Evolutionary conservation across 2,329 filamentous ascomycete genomes (phyloP).

Genomic region (Beauveria sp.): DNA sequence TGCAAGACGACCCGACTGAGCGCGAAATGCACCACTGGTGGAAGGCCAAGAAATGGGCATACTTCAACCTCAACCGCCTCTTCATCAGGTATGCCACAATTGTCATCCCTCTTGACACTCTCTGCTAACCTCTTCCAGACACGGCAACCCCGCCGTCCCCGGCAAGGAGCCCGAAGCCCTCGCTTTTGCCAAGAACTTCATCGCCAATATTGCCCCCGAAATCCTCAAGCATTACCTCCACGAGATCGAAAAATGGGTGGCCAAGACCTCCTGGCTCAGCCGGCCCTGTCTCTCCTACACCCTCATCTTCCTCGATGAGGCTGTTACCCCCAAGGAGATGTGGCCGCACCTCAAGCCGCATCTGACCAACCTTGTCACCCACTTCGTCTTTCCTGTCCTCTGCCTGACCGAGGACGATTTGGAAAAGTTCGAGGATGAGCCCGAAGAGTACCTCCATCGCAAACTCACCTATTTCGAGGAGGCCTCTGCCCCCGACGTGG

Average conservation of each 20-base stretch:
- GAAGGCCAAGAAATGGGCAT: constrained; percentile 99
- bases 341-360: constrained; percentile 92
- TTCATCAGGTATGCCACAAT: constrained; percentile 69
- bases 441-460: constrained; percentile 91
- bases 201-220: constrained; percentile 84
- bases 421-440: constrained; percentile 88
- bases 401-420: constrained; percentile 89
- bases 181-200: constrained; percentile 84
- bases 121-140: constrained; percentile 43
- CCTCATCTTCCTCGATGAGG: constrained; percentile 91
- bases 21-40: constrained; percentile 96
- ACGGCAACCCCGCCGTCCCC: constrained; percentile 76
- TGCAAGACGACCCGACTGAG: constrained; percentile 78
- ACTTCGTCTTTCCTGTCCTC: constrained; percentile 91
- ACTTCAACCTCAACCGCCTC: constrained; percentile 92
- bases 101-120: background rate
- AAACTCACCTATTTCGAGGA: constrained; percentile 98
- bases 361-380: constrained; percentile 84
- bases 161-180: constrained; percentile 69
- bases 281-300: constrained; percentile 90
- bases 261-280: constrained; percentile 90
- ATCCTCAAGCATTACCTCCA: constrained; percentile 91
- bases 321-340: constrained; percentile 93
- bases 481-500: constrained; percentile 87
- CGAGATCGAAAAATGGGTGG: constrained; percentile 96